These are phyloP conservation scores for Eucalyptus tenuipes DNA, from an alignment of 345 rosid genomes.

Conservation along the genomic window DNA sequence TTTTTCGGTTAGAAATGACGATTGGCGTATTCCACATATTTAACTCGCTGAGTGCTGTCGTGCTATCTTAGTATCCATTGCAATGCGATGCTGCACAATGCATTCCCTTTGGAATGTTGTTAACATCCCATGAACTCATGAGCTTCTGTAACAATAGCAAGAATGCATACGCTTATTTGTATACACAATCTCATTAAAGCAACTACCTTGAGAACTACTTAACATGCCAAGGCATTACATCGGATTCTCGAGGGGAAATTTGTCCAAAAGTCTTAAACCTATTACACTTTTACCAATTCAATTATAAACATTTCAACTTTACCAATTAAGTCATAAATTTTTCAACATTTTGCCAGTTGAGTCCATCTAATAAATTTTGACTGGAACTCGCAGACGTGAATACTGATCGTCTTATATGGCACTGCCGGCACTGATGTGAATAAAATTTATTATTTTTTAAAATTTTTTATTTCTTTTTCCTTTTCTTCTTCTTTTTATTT, in stretches of 20 bases:
- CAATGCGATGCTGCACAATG: not conserved
- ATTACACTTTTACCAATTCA: rapidly evolving
- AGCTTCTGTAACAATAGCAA: not conserved
- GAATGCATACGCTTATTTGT: not conserved
- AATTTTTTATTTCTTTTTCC: no score
- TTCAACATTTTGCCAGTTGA: no score
- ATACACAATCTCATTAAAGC: no score
- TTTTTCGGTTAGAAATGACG: not conserved
- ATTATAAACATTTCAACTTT: rapidly evolving
- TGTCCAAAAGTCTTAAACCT: no score
- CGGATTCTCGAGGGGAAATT: not conserved
- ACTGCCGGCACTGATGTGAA: rapidly evolving
- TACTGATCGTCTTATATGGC: rapidly evolving
- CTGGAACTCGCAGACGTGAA: rapidly evolving
- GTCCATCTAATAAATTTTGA: rapidly evolving
- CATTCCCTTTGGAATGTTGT: no score
- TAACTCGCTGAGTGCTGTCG: not conserved
- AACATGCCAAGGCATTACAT: no score
- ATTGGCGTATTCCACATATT: not conserved
- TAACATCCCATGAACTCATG: not conserved
- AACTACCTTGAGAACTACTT: not conserved
- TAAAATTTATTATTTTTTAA: no score
- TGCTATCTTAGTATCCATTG: not conserved
- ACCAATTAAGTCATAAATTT: no score
- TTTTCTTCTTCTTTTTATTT: no score